Base-by-base conservation (phyloP, 805 yeast genomes). In the Yamadazyma takamatsuzukensis region DNA sequence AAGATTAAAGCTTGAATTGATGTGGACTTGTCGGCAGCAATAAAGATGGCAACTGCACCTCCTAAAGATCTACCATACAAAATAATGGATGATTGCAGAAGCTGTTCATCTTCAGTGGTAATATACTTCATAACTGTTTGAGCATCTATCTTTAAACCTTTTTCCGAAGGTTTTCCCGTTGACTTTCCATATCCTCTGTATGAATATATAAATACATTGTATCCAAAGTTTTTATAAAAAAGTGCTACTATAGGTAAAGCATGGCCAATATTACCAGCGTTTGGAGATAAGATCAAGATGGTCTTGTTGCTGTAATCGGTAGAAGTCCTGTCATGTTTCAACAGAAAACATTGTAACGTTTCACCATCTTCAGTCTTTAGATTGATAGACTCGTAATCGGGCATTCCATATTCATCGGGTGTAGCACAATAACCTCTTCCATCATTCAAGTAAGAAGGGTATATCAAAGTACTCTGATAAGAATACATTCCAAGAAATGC, bases 191-290 rank as follows among this genome's bases (percentile, higher is more conserved):
- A 89, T 0, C 98, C 97, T 47, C 98, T 66, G 57, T 90, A 90
- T 1, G 95, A 85, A 45, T 86, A 83, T 4, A 85, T 76, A 29
- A 90, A 73, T 2, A 88, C 95, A 54, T 89, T 87, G 58, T 79
- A 76, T 10, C 77, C 75, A 56, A 81, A 70, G 23, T 67, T 59
- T 30, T 67, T 59, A 56, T 76, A 84, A 41, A 89, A 78, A 7
- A 81, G 55, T 29, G 79, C 68, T 3, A 84, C 95, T 6, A 87
- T 74, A 2, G 96, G 96, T 29, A 90, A 62, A 18, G 83, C 80
- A 51, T 86, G 87, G 12, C 97, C 97, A 43, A 90, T 90, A 54
- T 93, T 90, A 4, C 97, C 97, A 2, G 97, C 97, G 58, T 90
- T 90, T 4, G 97, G 97, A 30, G 88, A 79, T 32, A 89, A 67